Evolutionary conservation across 2,329 filamentous ascomycete genomes (phyloP), one percentile per base, ranked within the genome.

Genomic region (Gliomastix tumulicola): DNA sequence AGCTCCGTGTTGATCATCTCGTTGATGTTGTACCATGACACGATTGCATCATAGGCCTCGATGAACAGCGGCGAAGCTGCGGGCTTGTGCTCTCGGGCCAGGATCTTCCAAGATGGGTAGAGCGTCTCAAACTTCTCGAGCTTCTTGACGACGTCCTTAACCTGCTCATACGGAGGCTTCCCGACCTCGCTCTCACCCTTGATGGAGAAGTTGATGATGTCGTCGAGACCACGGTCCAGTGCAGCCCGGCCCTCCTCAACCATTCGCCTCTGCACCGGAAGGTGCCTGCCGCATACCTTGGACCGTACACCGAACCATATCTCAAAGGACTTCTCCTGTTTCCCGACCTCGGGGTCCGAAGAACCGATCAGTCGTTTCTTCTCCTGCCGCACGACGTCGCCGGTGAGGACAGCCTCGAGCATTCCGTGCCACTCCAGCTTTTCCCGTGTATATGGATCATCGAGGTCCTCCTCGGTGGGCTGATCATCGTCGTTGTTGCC

Each of bases 371-470:
- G 62, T 31, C 92, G 80, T 60, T 95, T 94, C 71, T 98, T 98
- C 65, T 98, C 92, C 60, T 98, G 92, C 51, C 88, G 87, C 40
- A 98, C 90, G 8, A 98, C 92, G 57, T 98, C 92, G 46, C 92
- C 92, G 2, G 89, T 96, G 47, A 98, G 66, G 5, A 98, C 92
- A 12, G 90, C 94, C 41, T 90, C 87, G 39, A 98, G 66, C 92
- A 98, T 98, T 4, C 88, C 88, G 62, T 98, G 89, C 92, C 92
- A 98, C 62, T 98, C 92, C 18, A 98, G 69, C 31, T 90, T 74
- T 60, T 97, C 92, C 42, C 89, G 76, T 53, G 89, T 96, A 44
- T 82, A 79, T 2, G 88, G 85, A 49, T 96, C 85, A 58, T 85
- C 84, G 36, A 97, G 62, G 57, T 98, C 92, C 51, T 97, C 92